These are phyloP conservation scores for Russula emetica DNA, from an alignment of 768 basidiomycete species.

Conservation along the genomic window DNA sequence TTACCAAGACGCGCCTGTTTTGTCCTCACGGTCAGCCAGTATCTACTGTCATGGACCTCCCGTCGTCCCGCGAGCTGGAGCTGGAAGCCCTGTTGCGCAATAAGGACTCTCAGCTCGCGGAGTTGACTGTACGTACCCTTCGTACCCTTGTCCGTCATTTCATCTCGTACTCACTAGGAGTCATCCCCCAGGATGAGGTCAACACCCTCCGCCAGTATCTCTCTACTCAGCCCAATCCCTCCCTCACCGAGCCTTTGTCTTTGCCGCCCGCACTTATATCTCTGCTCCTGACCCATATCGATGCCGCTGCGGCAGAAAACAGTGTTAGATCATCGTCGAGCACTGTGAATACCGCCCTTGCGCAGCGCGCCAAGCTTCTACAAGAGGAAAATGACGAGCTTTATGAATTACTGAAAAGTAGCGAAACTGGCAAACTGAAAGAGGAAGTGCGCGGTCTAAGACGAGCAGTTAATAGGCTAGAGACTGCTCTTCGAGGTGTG, in stretches of 20 bases:
- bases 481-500: conserved; percentile 72
- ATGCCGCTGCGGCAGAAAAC: conserved; percentile 37
- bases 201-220: conserved; percentile 63
- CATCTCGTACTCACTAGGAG: not conserved
- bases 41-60: conserved; percentile 54
- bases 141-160: conserved; percentile 34
- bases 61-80: conserved; percentile 72
- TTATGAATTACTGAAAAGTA: conserved; percentile 65
- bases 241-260: conserved; percentile 58
- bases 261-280: conserved; percentile 69
- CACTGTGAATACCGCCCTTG: conserved; percentile 69
- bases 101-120: conserved; percentile 65
- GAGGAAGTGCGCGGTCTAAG: conserved; percentile 73
- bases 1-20: conserved; percentile 22
- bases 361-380: conserved; percentile 63
- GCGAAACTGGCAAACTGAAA: conserved; percentile 76
- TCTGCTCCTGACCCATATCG: conserved; percentile 63
- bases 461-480: conserved; percentile 62
- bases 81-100: conserved; percentile 74
- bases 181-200: conserved; percentile 59
- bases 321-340: conserved; percentile 36
- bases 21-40: conserved; percentile 20
- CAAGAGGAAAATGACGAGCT: conserved; percentile 89
- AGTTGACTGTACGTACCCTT: conserved; percentile 59
- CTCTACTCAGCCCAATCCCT: conserved; percentile 53